Percentiles rank a stretch among this genome's conserved stretches.
phyloP scores from a whole-genome alignment of 2,329 filamentous ascomycete genomes.

The Nigrograna mackinnonii region DNA sequence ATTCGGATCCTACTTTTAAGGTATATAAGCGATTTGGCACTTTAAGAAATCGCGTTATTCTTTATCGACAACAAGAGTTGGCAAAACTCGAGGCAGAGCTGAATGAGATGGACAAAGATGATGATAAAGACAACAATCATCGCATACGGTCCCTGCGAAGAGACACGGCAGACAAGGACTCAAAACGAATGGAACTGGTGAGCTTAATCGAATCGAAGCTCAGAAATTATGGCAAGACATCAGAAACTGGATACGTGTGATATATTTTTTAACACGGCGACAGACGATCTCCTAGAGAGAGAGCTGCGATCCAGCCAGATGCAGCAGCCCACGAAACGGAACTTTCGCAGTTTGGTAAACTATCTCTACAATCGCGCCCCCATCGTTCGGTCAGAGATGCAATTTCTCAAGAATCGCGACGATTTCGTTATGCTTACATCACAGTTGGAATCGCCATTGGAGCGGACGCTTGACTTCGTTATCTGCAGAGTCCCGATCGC shows the following conservation, averaged over 20 bases:
- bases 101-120: constrained; percentile 8
- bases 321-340: constrained; percentile 10
- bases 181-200: constrained; percentile 9
- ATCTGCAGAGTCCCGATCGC: constrained; percentile 2
- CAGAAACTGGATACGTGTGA: too few species aligned
- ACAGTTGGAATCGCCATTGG: constrained; percentile 12
- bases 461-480: constrained; percentile 7
- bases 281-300: constrained; percentile 13
- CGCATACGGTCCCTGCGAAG: constrained; percentile 4
- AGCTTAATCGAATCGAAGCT: constrained; percentile 9
- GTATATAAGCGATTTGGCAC: constrained; percentile 14
- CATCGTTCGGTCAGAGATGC: constrained; percentile 7
- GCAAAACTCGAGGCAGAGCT: constrained; percentile 10
- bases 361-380: constrained; percentile 14
- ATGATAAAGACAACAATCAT: constrained; percentile 2
- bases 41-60: constrained; percentile 14
- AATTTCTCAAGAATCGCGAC: constrained; percentile 5
- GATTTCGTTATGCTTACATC: constrained; percentile 14
- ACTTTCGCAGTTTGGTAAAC: constrained; percentile 11
- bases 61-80: constrained; percentile 16
- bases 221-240: constrained; percentile 7
- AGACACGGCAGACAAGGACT: constrained; percentile 4
- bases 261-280: neutral
- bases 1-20: constrained; percentile 9
- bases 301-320: constrained; percentile 9